Evolutionary conservation across 371 early-diverging fungal species (phyloP).

Genomic region (Mucor velutinosus): DNA sequence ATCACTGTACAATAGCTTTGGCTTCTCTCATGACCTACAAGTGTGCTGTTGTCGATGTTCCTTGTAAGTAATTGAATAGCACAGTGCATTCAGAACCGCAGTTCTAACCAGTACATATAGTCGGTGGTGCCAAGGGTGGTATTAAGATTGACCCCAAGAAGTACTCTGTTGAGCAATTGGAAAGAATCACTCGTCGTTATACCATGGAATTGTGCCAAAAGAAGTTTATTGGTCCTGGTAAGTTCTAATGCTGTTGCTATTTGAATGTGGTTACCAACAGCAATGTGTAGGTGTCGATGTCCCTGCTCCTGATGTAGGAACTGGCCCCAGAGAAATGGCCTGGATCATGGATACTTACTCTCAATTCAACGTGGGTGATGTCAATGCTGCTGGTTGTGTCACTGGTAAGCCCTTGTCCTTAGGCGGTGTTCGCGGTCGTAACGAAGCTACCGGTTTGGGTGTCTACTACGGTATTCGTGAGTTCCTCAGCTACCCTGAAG

Average conservation of each 20-base stretch:
- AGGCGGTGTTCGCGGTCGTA: constrained; percentile 91
- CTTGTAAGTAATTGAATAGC: constrained; percentile 58
- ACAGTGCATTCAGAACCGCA: not conserved
- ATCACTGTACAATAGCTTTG: constrained; percentile 42
- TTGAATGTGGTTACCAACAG: too few relatives aligned
- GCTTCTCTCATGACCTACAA: constrained; percentile 89
- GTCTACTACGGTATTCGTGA: constrained; percentile 88
- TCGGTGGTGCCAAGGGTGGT: constrained; percentile 87
- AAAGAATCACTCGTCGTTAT: constrained; percentile 88
- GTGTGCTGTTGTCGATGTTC: constrained; percentile 92
- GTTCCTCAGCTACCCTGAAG: constrained; percentile 80
- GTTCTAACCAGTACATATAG: constrained; percentile 11
- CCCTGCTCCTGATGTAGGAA: constrained; percentile 94
- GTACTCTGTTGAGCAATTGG: constrained; percentile 77
- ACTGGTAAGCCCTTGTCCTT: constrained; percentile 88
- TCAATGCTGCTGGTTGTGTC: constrained; percentile 85
- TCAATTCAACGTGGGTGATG: constrained; percentile 84
- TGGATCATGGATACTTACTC: constrained; percentile 93
- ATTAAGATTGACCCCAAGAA: constrained; percentile 82
- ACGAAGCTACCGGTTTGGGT: constrained; percentile 89
- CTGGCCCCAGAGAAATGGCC: constrained; percentile 87
- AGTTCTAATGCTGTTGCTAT: too few relatives aligned
- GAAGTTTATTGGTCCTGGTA: constrained; percentile 84
- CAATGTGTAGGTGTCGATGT: constrained; percentile 63
- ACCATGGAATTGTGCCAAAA: constrained; percentile 92